phyloP scores from a whole-genome alignment of 495 filamentous ascomycete genomes.

The Talaromyces wortmannii region DNA sequence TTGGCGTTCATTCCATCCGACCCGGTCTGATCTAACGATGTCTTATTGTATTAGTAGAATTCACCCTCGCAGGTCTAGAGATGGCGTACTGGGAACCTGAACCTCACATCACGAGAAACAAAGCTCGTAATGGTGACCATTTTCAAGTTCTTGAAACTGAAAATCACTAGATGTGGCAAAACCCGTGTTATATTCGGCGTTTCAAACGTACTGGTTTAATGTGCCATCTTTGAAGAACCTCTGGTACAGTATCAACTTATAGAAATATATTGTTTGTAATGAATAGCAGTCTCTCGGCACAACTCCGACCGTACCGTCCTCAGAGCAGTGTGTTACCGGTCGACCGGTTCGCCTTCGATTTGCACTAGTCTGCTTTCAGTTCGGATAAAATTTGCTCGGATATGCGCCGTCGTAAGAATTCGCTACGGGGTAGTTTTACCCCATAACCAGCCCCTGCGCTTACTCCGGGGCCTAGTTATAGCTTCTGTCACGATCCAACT shows the following conservation, averaged over 20 bases:
- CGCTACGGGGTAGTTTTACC: too few relatives aligned
- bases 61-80: background rate
- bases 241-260: background rate
- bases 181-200: background rate
- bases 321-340: too few relatives aligned
- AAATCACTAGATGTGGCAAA: background rate
- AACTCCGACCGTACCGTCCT: too few relatives aligned
- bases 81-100: slow-evolving; percentile 60
- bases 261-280: background rate
- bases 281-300: background rate
- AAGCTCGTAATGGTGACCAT: slow-evolving; percentile 77
- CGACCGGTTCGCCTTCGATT: too few relatives aligned
- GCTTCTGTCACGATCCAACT: too few relatives aligned
- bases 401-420: too few relatives aligned
- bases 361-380: too few relatives aligned
- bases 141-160: slow-evolving; percentile 7
- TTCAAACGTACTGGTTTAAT: background rate
- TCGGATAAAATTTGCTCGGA: too few relatives aligned
- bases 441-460: too few relatives aligned
- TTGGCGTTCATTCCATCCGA: slow-evolving; percentile 96
- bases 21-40: slow-evolving; percentile 87
- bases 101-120: slow-evolving; percentile 78
- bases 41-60: slow-evolving; percentile 31
- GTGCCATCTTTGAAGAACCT: background rate
- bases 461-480: too few relatives aligned